A percentile compares a stretch with the other conserved stretches of the same genome.
These are phyloP conservation scores for Blastobotrys parvus DNA, from an alignment of 805 yeast genomes.

Conservation along the genomic window DNA sequence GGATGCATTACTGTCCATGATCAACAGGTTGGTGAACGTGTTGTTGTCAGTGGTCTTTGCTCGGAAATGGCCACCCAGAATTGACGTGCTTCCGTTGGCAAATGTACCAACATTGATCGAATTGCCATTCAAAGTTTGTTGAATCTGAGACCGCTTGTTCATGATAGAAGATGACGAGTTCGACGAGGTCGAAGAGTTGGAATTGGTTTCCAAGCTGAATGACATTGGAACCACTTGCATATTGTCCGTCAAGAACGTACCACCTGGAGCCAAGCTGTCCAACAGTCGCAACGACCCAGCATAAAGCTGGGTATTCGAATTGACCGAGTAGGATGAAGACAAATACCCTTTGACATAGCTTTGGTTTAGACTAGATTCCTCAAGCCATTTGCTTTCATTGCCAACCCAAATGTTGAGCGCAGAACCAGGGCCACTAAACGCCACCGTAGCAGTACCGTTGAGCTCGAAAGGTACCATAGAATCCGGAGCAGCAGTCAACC, in stretches of 20 bases:
- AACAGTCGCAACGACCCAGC: slow-evolving; percentile 25
- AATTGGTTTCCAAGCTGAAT: slow-evolving; percentile 9
- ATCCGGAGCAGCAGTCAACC: slow-evolving; percentile 17
- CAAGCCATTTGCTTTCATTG: slow-evolving; percentile 15
- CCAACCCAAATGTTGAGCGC: slow-evolving; percentile 20
- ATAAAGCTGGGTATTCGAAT: slow-evolving; percentile 15
- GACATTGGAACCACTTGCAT: slow-evolving; percentile 15
- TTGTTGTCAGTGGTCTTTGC: slow-evolving; percentile 25
- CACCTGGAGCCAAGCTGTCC: slow-evolving; percentile 24
- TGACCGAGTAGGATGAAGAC: slow-evolving; percentile 7
- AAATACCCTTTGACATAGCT: slow-evolving; percentile 11
- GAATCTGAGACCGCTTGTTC: neutral
- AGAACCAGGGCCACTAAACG: slow-evolving; percentile 17
- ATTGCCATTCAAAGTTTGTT: slow-evolving; percentile 12
- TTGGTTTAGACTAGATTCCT: slow-evolving; percentile 8
- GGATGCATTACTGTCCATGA: slow-evolving; percentile 22
- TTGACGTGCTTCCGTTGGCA: slow-evolving; percentile 41
- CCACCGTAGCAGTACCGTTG: slow-evolving; percentile 21
- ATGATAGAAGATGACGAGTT: neutral
- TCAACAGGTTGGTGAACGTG: slow-evolving; percentile 22
- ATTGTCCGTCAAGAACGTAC: slow-evolving; percentile 11
- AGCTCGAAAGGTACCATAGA: slow-evolving; percentile 14
- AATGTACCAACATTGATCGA: slow-evolving; percentile 31
- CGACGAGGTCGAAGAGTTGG: neutral
- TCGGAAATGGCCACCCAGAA: slow-evolving; percentile 53